A percentile compares a stretch with the other conserved stretches of the same genome.
These are phyloP conservation scores for Eutrema heterophyllum DNA, from an alignment of 345 rosid genomes.

Conservation along the genomic window DNA sequence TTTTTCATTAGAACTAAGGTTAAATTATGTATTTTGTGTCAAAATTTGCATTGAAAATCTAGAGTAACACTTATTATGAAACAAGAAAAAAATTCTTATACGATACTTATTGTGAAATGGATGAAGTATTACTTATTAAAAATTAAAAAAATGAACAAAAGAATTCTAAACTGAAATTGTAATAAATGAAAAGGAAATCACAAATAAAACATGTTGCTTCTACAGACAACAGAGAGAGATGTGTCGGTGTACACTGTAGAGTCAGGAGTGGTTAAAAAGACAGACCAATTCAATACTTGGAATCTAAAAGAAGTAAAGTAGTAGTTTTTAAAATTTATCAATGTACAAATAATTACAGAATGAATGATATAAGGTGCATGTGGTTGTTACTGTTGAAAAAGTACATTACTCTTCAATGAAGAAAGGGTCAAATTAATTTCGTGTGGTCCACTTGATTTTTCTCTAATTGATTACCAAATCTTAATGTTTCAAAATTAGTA, in stretches of 20 bases:
- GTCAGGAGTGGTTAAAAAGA: slow-evolving; percentile 8
- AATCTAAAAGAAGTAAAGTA: not conserved
- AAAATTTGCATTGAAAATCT: no score
- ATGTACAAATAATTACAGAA: slow-evolving; percentile 3
- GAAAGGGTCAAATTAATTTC: slow-evolving; percentile 32
- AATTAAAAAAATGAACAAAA: not conserved
- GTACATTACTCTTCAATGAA: slow-evolving; percentile 9
- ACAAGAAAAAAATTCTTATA: no score
- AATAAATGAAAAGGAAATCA: not conserved
- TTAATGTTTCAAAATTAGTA: no score
- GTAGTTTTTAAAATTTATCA: not conserved
- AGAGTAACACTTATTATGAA: no score
- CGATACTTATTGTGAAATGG: no score
- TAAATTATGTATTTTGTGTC: no score
- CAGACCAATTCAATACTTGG: slow-evolving; percentile 28
- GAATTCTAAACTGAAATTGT: not conserved
- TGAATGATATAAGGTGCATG: slow-evolving; percentile 20
- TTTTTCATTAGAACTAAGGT: no score
- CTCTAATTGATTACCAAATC: not conserved
- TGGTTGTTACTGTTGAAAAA: slow-evolving; percentile 23
- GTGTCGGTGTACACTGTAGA: slow-evolving; percentile 20
- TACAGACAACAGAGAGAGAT: not conserved
- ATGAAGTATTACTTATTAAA: not conserved
- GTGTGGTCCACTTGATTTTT: not conserved
- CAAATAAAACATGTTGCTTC: not conserved